Base-by-base conservation (phyloP, 257 asterid species). In the Schizonepeta tenuifolia region DNA sequence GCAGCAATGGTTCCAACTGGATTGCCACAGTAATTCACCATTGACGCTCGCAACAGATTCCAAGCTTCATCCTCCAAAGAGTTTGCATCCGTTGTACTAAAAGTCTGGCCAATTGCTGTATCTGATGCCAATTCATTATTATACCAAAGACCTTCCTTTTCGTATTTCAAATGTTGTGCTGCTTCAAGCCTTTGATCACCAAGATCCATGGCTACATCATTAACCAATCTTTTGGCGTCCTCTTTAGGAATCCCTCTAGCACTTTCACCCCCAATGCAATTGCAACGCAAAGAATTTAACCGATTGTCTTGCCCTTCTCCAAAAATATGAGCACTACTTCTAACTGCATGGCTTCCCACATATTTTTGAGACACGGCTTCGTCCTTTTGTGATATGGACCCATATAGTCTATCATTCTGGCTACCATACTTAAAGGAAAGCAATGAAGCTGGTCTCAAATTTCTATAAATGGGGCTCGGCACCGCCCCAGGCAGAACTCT, bases 1-100 rank as follows among this genome's bases (percentile, higher is more conserved):
- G 98, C 98, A 77, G 98, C 98, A 69, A 92, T 90, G 2, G 98
- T 92, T 53, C 98, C 96, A 71, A 92, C 73, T 22, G 98, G 94
- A 65, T 67, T 81, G 28, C 91, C 87, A 73, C 96, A 90, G 76
- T 92, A 92, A 76, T 84, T 78, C 15, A 93, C 91, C 79, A 93
- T 81, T 60, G 98, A 86, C 17, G 92, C 96, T 64, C 86, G 83
- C 80, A 90, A 77, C 64, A 90, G 78, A 50, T 80, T 78, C 97
- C 97, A 92, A 0, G 98, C 97, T 82, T 92, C 98, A 40, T 90
- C 98, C 83, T 90, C 97, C 57, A 86, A 64, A 76, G 96, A 79
- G 63, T 85, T 68, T 22, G 79, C 68, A 20, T 79, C 83, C 70
- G 49, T 66, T 62, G 75, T 80, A 66, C 81, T 72, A 53, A 76